phyloP scores from a whole-genome alignment of 129 eudicot species.

The Saussurea involucrata region DNA sequence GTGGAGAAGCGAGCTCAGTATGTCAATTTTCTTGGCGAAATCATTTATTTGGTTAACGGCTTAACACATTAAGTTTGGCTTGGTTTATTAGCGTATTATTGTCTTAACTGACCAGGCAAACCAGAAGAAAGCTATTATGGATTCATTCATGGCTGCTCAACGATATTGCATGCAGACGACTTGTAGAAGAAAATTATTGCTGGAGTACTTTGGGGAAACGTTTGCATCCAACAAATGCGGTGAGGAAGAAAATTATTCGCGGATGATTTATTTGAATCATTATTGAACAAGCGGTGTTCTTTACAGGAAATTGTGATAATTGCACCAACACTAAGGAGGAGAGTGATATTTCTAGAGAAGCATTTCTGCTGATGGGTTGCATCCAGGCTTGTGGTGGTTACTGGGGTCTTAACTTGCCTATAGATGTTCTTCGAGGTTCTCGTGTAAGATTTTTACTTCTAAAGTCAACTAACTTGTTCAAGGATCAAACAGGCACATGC shows the following conservation, averaged over 20 bases:
- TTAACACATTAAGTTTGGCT: not conserved
- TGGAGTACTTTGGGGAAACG: constrained; percentile 77
- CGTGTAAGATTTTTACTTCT: constrained; percentile 59
- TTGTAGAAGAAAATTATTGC: constrained; percentile 73
- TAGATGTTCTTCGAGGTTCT: constrained; percentile 97
- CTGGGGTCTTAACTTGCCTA: constrained; percentile 85
- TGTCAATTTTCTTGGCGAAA: constrained; percentile 12
- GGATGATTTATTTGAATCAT: not conserved
- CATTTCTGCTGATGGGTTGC: constrained; percentile 79
- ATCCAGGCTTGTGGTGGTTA: constrained; percentile 74
- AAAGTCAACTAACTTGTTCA: constrained; percentile 5
- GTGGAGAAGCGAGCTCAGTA: constrained; percentile 73
- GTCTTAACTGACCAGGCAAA: constrained; percentile 43
- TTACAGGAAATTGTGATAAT: constrained; percentile 87
- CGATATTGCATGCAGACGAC: constrained; percentile 79
- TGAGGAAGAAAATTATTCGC: constrained; percentile 33
- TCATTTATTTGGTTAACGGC: not conserved
- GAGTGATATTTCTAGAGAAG: constrained; percentile 78
- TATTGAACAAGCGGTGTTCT: constrained; percentile 1
- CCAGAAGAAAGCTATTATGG: constrained; percentile 82
- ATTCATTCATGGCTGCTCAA: constrained; percentile 78
- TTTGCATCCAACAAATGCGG: constrained; percentile 63
- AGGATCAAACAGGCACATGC: not conserved
- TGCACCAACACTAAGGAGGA: constrained; percentile 67
- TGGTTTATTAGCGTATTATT: constrained; percentile 6